A percentile compares a stretch with the other conserved stretches of the same genome.
Evolutionary conservation across 2,329 filamentous ascomycete species (phyloP).

Genomic region (Ascochyta fabae): DNA sequence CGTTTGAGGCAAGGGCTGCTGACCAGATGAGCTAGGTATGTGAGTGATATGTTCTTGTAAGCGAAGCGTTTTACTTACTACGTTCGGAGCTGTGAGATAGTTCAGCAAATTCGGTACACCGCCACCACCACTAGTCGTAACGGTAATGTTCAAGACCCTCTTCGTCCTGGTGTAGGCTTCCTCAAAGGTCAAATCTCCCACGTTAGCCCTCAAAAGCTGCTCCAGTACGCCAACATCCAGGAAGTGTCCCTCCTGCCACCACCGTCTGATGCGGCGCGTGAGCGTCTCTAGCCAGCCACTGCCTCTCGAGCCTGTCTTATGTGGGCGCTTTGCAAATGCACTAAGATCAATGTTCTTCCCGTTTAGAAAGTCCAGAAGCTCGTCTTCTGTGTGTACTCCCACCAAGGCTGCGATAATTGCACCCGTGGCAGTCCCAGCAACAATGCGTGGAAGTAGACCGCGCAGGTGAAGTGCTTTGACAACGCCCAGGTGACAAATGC

Average conservation of each 20-base stretch:
- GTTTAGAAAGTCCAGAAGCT: slow-evolving; percentile 76
- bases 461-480: slow-evolving; percentile 84
- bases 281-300: slow-evolving; percentile 62
- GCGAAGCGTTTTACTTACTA: slow-evolving; percentile 64
- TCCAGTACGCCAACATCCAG: slow-evolving; percentile 83
- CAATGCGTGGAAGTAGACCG: slow-evolving; percentile 83
- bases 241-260: slow-evolving; percentile 79
- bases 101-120: slow-evolving; percentile 87
- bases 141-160: slow-evolving; percentile 87
- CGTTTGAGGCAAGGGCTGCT: slow-evolving; percentile 78
- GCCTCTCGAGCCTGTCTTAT: slow-evolving; percentile 30
- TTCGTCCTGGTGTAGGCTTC: slow-evolving; percentile 89
- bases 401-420: slow-evolving; percentile 89
- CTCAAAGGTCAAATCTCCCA: slow-evolving; percentile 90
- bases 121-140: slow-evolving; percentile 75
- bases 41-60: slow-evolving; percentile 15
- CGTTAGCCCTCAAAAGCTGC: slow-evolving; percentile 81
- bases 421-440: slow-evolving; percentile 88
- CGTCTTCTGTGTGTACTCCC: slow-evolving; percentile 84
- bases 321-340: slow-evolving; percentile 67
- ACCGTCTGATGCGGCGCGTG: slow-evolving; percentile 69
- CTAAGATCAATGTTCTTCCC: slow-evolving; percentile 83
- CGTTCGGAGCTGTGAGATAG: slow-evolving; percentile 90
- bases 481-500: slow-evolving; percentile 86
- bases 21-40: slow-evolving; percentile 73